Evolutionary conservation across 805 yeast species (phyloP).

Genomic region (Blastobotrys peoriensis): DNA sequence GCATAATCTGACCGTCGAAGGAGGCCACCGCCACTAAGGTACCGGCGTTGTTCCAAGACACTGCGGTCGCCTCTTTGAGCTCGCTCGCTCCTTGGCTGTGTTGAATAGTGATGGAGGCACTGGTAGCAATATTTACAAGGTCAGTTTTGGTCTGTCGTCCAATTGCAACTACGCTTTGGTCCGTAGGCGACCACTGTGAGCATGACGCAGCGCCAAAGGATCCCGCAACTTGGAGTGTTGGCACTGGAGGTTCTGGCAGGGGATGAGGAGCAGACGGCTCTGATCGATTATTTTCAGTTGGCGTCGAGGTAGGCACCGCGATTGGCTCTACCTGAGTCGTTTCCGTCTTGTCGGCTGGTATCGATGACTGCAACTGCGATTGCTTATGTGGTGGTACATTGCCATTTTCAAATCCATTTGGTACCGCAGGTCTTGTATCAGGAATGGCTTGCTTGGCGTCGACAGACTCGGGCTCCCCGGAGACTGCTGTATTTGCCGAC

Average conservation of each 20-base stretch:
- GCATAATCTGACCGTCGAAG: constrained; percentile 63
- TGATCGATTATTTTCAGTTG: too few relatives aligned
- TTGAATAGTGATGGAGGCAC: constrained; percentile 3
- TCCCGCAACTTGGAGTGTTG: not conserved
- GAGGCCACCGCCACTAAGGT: constrained; percentile 55
- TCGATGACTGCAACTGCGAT: not conserved
- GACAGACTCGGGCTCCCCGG: not conserved
- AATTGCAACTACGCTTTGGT: constrained; percentile 6
- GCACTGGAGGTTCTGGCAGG: not conserved
- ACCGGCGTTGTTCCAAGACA: constrained; percentile 66
- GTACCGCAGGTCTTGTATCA: not conserved
- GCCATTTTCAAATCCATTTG: not conserved
- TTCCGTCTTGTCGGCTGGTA: not conserved
- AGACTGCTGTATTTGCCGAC: not conserved
- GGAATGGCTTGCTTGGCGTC: not conserved
- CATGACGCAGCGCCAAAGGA: not conserved
- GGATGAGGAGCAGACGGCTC: too few relatives aligned
- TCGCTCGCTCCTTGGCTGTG: constrained; percentile 3
- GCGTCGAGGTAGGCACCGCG: not conserved
- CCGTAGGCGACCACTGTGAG: constrained; percentile 4
- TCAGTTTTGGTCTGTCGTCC: constrained; percentile 4
- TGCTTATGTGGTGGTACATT: not conserved
- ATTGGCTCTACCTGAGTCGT: not conserved
- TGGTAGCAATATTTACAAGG: not conserved
- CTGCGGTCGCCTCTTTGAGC: constrained; percentile 23